Evolutionary conservation across 2,329 filamentous ascomycete species (phyloP), one percentile per base, ranked within the genome.

Genomic region (Fusarium phyllophilum): DNA sequence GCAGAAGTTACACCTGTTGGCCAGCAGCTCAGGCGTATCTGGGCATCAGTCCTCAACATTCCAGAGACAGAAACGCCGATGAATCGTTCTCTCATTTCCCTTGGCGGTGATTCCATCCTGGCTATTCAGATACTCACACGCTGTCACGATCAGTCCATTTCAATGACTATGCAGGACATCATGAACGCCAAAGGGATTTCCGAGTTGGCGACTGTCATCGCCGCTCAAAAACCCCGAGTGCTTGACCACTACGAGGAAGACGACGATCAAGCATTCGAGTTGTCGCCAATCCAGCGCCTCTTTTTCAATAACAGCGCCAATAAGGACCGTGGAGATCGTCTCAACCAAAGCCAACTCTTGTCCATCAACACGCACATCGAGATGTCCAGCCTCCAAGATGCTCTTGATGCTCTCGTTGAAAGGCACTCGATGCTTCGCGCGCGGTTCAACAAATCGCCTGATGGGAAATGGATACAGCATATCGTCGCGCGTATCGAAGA

Each of bases 311-410:
- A 70, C 46, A 75, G 72, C 42, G 61, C 10, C 1, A 74, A 82
- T 26, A 68, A 65, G 10, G 56, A 64, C 3, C 41, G 45, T 4
- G 81, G 81, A 8, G 77, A 83, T 24, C 82, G 83, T 31, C 85
- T 85, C 77, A 86, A 86, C 62, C 85, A 87, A 66, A 86, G 82
- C 15, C 85, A 84, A 46, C 79, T 82, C 2, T 72, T 87, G 10
- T 78, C 78, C 2, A 52, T 86, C 13, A 76, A 26, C 2, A 20
- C 38, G 8, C 11, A 18, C 1, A 26, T 83, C 1, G 55, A 75
- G 2, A 18, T 20, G 7, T 24, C 34, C 1, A 66, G 41, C 0
- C 44, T 83, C 10, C 26, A 65, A 10, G 18, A 68, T 1, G 81
- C 81, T 2, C 41, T 82, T 4, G 17, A 76, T 4, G 34, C 56